A percentile compares a stretch with the other conserved stretches of the same genome.
Conservation (phyloP, 805 yeast genomes). For the Kazachstania bromeliacearum region DNA sequence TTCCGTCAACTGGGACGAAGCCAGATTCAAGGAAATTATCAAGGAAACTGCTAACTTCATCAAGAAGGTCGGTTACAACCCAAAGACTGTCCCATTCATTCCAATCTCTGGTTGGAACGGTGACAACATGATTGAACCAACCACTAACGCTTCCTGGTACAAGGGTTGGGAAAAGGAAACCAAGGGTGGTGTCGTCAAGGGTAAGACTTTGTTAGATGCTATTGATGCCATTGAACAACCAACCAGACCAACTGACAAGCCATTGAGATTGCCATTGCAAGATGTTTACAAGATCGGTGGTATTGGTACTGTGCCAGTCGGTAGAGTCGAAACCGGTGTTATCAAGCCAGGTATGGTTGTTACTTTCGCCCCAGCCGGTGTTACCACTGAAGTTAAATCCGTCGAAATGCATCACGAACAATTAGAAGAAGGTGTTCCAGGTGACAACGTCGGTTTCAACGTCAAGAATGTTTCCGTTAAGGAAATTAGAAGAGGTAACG, state of each 20-base stretch:
- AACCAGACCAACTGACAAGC: constrained; percentile 72
- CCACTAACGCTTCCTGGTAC: constrained; percentile 80
- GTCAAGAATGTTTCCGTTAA: constrained; percentile 83
- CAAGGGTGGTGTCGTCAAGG: constrained; percentile 60
- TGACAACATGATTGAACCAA: constrained; percentile 84
- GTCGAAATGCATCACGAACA: constrained; percentile 84
- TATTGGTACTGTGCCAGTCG: constrained; percentile 88
- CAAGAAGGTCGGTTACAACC: constrained; percentile 80
- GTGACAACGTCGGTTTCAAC: constrained; percentile 88
- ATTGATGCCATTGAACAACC: constrained; percentile 79
- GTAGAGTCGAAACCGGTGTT: constrained; percentile 88
- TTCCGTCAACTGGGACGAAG: constrained; percentile 80
- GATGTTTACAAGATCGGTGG: constrained; percentile 92
- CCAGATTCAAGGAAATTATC: constrained; percentile 67
- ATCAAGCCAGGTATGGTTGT: constrained; percentile 89
- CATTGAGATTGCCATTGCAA: constrained; percentile 82
- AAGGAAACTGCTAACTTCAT: constrained; percentile 73
- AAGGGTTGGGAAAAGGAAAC: constrained; percentile 78
- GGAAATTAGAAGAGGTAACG: constrained; percentile 90
- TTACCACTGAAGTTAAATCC: constrained; percentile 83
- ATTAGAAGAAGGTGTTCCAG: constrained; percentile 72
- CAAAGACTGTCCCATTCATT: constrained; percentile 75
- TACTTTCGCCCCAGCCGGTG: constrained; percentile 84
- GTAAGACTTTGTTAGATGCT: constrained; percentile 79
- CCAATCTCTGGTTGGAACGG: constrained; percentile 92